These are phyloP conservation scores for Beauveria brongniartii DNA, from an alignment of 2,329 filamentous ascomycete species.

Conservation along the genomic window DNA sequence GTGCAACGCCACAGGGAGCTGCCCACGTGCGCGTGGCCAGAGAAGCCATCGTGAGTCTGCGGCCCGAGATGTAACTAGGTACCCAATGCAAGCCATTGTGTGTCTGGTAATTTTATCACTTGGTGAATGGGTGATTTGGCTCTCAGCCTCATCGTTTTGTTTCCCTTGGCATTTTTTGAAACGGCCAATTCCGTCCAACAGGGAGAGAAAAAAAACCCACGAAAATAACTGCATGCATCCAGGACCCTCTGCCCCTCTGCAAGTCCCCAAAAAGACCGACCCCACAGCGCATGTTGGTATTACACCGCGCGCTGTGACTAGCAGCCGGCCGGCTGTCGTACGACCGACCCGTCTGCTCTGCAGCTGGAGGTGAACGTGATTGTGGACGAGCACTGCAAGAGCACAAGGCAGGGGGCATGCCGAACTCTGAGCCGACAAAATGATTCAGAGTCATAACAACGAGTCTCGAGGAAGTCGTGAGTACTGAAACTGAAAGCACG, in stretches of 20 bases:
- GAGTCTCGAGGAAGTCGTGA: no score
- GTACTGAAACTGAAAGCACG: no score
- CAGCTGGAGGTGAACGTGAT: background rate
- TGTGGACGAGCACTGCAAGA: no score
- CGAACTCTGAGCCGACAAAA: no score
- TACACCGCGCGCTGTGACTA: background rate
- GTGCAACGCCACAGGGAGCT: background rate
- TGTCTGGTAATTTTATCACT: background rate
- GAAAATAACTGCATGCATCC: background rate
- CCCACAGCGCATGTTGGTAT: background rate
- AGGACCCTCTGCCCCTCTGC: slow-evolving; percentile 1
- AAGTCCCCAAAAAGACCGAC: background rate
- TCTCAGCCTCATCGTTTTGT: no score
- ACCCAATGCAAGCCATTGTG: background rate
- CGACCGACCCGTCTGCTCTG: background rate
- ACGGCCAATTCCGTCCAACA: background rate
- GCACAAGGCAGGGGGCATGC: no score
- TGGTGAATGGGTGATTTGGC: no score
- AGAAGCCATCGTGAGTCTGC: background rate
- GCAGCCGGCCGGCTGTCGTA: no score
- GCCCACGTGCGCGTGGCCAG: slow-evolving; percentile 2
- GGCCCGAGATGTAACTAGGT: background rate
- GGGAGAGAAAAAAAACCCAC: background rate
- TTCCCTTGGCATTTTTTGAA: no score
- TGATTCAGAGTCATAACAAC: no score